These are phyloP conservation scores for Rhododendron ovatum DNA, from an alignment of 148 eudicot genomes.

Conservation along the genomic window DNA sequence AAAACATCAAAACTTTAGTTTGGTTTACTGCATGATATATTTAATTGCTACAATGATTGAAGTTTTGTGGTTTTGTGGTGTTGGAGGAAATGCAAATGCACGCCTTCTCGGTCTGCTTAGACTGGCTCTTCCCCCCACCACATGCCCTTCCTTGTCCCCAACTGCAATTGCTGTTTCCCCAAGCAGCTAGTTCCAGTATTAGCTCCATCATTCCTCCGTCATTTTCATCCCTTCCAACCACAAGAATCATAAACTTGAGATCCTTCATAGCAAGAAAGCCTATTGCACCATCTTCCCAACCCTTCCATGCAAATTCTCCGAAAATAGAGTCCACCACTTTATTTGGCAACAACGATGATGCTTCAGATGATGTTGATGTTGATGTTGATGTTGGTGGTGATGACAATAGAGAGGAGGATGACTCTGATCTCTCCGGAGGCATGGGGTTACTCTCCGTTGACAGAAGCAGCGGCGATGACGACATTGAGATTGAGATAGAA, in stretches of 20 bases:
- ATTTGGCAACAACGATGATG: constrained; percentile 2
- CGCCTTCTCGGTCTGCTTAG: not conserved
- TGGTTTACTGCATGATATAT: not conserved
- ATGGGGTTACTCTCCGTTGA: not conserved
- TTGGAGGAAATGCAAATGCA: not conserved
- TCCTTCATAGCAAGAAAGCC: not conserved
- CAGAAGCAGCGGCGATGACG: not conserved
- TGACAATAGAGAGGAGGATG: not conserved
- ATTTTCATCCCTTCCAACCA: not conserved
- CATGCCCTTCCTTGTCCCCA: not conserved
- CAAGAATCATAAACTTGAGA: constrained; percentile 1
- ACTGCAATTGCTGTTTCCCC: not conserved
- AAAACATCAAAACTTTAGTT: not conserved
- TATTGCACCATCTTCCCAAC: not conserved
- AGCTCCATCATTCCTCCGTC: not conserved
- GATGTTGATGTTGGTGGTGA: not conserved
- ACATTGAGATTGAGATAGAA: constrained; percentile 32
- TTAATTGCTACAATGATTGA: not conserved
- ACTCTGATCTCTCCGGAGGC: not conserved
- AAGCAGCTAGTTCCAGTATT: not conserved
- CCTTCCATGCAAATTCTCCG: not conserved
- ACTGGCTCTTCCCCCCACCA: not conserved
- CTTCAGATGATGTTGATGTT: not conserved
- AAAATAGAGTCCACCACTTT: not conserved
- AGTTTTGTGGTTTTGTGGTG: not conserved